phyloP scores from a whole-genome alignment of 176 grass and related monocot species.

The Leersia perrieri region DNA sequence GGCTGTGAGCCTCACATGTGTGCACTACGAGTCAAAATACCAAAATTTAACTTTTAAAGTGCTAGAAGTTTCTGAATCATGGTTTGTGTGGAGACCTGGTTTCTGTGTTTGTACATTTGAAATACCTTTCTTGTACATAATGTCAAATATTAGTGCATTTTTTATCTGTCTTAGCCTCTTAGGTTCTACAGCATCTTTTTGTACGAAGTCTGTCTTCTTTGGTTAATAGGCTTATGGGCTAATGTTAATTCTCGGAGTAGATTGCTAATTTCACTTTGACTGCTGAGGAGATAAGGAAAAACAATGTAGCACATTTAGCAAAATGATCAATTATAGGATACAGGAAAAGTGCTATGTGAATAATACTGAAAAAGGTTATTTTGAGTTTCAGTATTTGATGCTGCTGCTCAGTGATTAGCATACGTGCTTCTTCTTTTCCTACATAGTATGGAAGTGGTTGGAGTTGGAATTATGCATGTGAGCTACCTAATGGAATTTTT shows the following conservation, averaged over 20 bases:
- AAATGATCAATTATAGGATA: neutral
- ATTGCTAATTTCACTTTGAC: neutral
- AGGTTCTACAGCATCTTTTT: neutral
- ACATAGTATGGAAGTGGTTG: neutral
- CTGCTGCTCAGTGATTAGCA: neutral
- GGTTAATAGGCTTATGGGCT: neutral
- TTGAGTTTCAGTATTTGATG: neutral
- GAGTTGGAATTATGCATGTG: neutral
- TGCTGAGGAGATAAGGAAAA: neutral
- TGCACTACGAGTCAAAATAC: neutral
- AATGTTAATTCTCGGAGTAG: conserved; percentile 9
- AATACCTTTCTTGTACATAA: neutral
- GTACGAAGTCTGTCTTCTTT: neutral
- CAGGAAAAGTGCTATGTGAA: neutral
- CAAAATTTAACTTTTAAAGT: neutral
- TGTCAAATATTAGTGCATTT: neutral
- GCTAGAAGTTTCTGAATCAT: neutral
- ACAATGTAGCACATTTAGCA: neutral
- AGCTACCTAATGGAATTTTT: neutral
- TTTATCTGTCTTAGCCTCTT: neutral
- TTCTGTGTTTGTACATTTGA: conserved; percentile 8
- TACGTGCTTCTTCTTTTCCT: neutral
- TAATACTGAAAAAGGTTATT: conserved; percentile 7
- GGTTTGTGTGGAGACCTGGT: neutral
- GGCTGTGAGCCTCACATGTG: neutral